Percentiles rank a stretch among this genome's conserved stretches.
Evolutionary conservation across 2,329 filamentous ascomycete species (phyloP).

Genomic region (Botrytis byssoidea): DNA sequence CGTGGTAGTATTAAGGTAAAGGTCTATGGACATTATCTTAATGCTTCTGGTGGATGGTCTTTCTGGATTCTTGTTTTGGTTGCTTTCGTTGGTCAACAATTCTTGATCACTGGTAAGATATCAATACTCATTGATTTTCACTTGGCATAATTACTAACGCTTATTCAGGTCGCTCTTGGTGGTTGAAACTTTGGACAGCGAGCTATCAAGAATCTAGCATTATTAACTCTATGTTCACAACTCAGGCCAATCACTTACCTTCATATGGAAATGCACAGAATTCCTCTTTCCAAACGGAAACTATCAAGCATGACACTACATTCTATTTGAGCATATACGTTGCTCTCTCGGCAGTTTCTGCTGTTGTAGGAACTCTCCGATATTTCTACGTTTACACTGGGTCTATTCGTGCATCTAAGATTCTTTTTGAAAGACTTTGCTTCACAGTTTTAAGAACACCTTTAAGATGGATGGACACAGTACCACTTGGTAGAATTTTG

Average conservation of each 20-base stretch:
- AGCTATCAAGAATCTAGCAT: conserved; percentile 40
- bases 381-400: conserved; percentile 64
- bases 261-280: conserved; percentile 11
- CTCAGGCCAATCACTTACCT: conserved; percentile 27
- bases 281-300: conserved; percentile 5
- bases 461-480: conserved; percentile 77
- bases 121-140: neutral
- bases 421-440: conserved; percentile 65
- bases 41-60: conserved; percentile 60
- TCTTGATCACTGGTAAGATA: conserved; percentile 52
- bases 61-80: conserved; percentile 58
- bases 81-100: conserved; percentile 56
- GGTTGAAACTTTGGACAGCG: conserved; percentile 62
- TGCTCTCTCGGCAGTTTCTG: conserved; percentile 55
- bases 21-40: conserved; percentile 68
- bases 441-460: conserved; percentile 68
- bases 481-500: conserved; percentile 71
- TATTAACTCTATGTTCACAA: conserved; percentile 44
- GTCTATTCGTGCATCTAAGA: conserved; percentile 66
- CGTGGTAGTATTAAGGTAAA: conserved; percentile 64
- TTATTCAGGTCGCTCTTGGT: conserved; percentile 55
- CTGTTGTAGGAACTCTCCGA: conserved; percentile 58
- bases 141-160: conserved; percentile 11
- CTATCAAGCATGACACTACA: conserved; percentile 40
- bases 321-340: conserved; percentile 72